phyloP scores from a whole-genome alignment of 768 basidiomycete species.

The Russula vinacea region DNA sequence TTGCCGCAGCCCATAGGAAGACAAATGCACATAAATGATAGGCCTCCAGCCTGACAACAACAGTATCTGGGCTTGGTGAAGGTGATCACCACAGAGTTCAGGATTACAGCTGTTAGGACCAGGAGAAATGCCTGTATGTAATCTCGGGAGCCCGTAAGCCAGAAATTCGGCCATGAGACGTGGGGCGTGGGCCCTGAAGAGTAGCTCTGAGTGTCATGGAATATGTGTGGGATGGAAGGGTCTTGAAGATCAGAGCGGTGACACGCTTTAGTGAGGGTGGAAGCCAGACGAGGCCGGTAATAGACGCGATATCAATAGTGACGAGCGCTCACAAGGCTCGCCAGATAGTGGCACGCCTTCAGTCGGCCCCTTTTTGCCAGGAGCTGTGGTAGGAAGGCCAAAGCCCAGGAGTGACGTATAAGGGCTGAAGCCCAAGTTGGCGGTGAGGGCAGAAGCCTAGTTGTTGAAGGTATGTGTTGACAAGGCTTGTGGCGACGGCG shows the following conservation, averaged over 20 bases:
- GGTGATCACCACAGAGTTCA: neutral
- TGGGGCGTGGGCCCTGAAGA: neutral
- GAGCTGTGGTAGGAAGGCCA: no score
- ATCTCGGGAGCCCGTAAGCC: constrained; percentile 1
- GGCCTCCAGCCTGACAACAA: constrained; percentile 15
- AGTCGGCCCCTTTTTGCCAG: no score
- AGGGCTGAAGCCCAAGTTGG: no score
- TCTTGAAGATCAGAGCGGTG: neutral
- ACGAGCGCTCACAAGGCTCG: constrained; percentile 3
- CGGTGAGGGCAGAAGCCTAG: no score
- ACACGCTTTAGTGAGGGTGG: neutral
- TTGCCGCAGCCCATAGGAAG: neutral
- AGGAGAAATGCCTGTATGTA: neutral
- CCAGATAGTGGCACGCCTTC: no score
- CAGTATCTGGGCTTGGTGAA: constrained; percentile 16
- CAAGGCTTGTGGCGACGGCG: no score
- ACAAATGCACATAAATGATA: neutral
- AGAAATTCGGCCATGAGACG: neutral
- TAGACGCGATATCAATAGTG: neutral
- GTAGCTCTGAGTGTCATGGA: constrained; percentile 12
- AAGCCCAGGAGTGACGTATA: no score
- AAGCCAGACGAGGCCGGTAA: no score
- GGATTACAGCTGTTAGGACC: constrained; percentile 20
- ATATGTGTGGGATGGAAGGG: neutral
- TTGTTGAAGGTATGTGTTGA: no score